Conservation (phyloP, 208 protist genomes). For the Wallacemonas sp. region DNA sequence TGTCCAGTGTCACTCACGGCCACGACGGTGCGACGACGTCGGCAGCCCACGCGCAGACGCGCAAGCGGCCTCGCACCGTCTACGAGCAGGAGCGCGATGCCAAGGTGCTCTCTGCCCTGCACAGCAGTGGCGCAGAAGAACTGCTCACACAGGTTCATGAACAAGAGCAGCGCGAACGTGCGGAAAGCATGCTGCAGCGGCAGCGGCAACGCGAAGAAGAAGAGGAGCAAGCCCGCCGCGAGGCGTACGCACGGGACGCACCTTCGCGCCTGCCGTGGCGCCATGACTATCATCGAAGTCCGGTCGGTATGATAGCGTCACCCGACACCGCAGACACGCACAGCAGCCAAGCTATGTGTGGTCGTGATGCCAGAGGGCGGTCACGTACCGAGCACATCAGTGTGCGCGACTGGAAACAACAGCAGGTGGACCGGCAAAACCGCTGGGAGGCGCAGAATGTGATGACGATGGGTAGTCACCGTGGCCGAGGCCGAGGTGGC, state of each 20-base stretch:
- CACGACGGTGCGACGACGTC: too few species aligned
- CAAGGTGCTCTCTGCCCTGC: conserved; percentile 30
- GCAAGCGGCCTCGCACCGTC: conserved; percentile 33
- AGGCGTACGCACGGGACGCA: background rate
- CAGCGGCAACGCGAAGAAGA: background rate
- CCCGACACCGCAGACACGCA: too few species aligned
- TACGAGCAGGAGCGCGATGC: conserved; percentile 72
- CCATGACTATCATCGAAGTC: too few species aligned
- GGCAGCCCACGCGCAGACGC: background rate
- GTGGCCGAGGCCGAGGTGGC: conserved; percentile 50
- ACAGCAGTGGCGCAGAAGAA: background rate
- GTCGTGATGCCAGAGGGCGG: too few species aligned
- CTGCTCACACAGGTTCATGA: background rate
- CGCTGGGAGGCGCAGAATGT: too few species aligned
- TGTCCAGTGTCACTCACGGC: too few species aligned
- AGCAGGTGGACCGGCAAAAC: too few species aligned
- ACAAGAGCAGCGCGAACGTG: background rate
- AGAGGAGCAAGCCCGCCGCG: background rate
- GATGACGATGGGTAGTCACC: too few species aligned
- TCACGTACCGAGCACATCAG: too few species aligned
- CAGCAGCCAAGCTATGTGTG: too few species aligned
- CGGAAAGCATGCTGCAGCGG: background rate
- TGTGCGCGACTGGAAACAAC: too few species aligned
- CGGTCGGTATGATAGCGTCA: too few species aligned
- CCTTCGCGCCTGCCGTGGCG: background rate